These are phyloP conservation scores for Eudorina sp. DNA, from an alignment of 139 green algal species.

Conservation along the genomic window DNA sequence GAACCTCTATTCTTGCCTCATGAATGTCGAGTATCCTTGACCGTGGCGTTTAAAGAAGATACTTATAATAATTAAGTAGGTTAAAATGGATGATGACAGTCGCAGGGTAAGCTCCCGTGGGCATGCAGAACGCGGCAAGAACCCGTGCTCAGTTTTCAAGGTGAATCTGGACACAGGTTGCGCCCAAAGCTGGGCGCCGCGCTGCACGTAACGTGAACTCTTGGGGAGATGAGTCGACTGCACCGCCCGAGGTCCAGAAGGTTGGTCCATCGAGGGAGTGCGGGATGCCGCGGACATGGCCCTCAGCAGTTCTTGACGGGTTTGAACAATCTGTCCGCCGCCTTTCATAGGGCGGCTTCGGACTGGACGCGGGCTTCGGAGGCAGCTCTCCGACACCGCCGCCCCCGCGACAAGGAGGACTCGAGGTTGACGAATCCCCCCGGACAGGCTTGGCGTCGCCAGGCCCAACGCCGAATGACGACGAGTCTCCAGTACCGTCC, in stretches of 20 bases:
- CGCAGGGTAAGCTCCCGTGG: background rate
- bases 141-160: background rate
- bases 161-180: background rate
- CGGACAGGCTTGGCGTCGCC: too few relatives aligned
- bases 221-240: constrained; percentile 34
- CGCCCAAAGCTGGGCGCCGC: constrained; percentile 24
- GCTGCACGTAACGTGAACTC: constrained; percentile 1
- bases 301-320: background rate
- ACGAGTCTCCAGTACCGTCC: background rate
- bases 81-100: constrained; percentile 17
- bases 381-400: background rate
- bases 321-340: background rate
- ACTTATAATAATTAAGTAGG: too few relatives aligned
- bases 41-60: too few relatives aligned
- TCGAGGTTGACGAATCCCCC: background rate
- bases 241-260: constrained; percentile 23
- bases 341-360: constrained; percentile 25
- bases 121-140: too few relatives aligned
- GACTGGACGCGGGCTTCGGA: constrained; percentile 19
- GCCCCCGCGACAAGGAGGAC: background rate
- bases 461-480: background rate
- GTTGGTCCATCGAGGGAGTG: background rate
- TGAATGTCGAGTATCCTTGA: too few relatives aligned
- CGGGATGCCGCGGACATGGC: too few relatives aligned
- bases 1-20: too few relatives aligned